Conservation (phyloP, 352 stramenopile genomes). For the Blastocystis sp. region DNA sequence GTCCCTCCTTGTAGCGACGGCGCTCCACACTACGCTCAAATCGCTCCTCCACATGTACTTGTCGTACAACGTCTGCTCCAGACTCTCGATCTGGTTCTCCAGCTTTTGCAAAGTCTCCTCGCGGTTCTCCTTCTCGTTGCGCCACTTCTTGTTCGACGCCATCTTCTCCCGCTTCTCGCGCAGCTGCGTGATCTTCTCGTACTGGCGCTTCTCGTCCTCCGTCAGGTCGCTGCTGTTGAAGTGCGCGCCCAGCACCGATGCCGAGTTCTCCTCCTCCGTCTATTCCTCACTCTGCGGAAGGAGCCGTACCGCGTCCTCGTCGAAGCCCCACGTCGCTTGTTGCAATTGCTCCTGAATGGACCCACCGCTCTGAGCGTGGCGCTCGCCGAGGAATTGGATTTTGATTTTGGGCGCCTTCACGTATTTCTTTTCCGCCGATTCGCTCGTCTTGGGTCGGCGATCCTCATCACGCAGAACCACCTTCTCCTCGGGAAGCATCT, state of each 20-base stretch:
- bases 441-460: neutral
- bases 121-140: constrained; percentile 23
- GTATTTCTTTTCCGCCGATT: neutral
- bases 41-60: neutral
- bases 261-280: constrained; percentile 39
- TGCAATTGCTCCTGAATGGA: constrained; percentile 32
- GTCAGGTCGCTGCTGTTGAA: constrained; percentile 59
- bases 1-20: constrained; percentile 27
- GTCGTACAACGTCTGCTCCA: constrained; percentile 67
- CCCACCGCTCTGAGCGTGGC: neutral
- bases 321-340: constrained; percentile 56
- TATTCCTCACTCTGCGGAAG: neutral
- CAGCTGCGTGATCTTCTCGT: constrained; percentile 39
- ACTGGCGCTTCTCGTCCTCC: constrained; percentile 56
- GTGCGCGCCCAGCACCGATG: constrained; percentile 8
- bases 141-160: constrained; percentile 2
- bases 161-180: constrained; percentile 45
- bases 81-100: constrained; percentile 37
- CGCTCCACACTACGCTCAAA: constrained; percentile 25
- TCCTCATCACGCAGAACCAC: constrained; percentile 33
- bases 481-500: constrained; percentile 59
- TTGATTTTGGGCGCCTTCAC: constrained; percentile 32
- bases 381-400: constrained; percentile 52
- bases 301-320: constrained; percentile 54
- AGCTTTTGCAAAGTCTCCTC: constrained; percentile 40